Conservation (phyloP, 2,329 filamentous ascomycete species). For the Domatiomyces catenatus region DNA sequence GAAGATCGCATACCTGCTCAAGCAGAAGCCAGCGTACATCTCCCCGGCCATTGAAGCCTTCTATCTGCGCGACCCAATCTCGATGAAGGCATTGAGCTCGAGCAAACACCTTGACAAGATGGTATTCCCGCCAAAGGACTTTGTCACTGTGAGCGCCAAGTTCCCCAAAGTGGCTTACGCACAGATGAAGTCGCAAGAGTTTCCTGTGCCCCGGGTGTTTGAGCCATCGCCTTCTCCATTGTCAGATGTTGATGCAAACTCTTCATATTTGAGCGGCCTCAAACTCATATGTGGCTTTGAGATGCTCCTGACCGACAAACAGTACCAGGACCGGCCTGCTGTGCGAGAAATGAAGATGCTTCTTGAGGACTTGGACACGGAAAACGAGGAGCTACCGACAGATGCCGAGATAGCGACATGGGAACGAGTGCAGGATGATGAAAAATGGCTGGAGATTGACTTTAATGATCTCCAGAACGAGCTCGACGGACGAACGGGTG, state of each 20-base stretch:
- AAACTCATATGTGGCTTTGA: constrained; percentile 84
- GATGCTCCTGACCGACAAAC: constrained; percentile 57
- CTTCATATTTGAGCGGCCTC: constrained; percentile 43
- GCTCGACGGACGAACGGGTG: constrained; percentile 41
- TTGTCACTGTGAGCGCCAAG: constrained; percentile 60
- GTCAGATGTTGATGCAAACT: neutral
- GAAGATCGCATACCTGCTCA: constrained; percentile 64
- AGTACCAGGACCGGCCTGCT: constrained; percentile 50
- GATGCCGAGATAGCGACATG: constrained; percentile 59
- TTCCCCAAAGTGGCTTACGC: constrained; percentile 87
- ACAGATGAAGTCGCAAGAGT: constrained; percentile 75
- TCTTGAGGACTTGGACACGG: constrained; percentile 58
- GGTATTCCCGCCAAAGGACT: constrained; percentile 58
- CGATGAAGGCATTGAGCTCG: constrained; percentile 52
- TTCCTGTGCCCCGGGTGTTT: constrained; percentile 48
- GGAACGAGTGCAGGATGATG: constrained; percentile 60
- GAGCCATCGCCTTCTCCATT: neutral
- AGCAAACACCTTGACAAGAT: constrained; percentile 36
- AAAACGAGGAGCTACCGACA: constrained; percentile 54
- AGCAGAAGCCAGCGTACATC: constrained; percentile 58
- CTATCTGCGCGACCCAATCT: constrained; percentile 71
- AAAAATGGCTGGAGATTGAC: constrained; percentile 83
- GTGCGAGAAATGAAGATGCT: constrained; percentile 64
- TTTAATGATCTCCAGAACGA: constrained; percentile 80
- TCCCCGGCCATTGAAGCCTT: constrained; percentile 79